phyloP scores from a whole-genome alignment of 176 grass and related monocot species.

The Ananas comosus region DNA sequence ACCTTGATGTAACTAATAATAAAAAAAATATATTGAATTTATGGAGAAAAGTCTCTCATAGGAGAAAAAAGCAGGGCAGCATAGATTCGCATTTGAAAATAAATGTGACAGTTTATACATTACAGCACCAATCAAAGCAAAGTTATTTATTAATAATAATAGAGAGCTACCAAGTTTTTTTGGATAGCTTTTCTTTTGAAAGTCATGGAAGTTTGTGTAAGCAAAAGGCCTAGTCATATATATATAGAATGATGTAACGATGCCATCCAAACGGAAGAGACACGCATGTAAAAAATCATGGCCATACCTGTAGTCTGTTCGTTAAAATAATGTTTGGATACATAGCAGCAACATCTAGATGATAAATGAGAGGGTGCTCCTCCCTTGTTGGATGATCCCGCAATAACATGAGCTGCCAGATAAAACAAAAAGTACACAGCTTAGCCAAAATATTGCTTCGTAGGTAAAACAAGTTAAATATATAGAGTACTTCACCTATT shows the following conservation, averaged over 20 bases:
- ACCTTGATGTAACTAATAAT: too few relatives aligned
- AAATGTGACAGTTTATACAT: too few relatives aligned
- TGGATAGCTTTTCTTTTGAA: not conserved
- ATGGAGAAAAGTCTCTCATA: not conserved
- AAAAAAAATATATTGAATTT: not conserved
- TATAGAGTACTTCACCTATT: not conserved
- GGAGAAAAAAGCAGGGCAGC: too few relatives aligned
- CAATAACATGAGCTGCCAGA: conserved; percentile 76
- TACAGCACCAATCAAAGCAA: too few relatives aligned
- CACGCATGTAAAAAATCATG: conserved; percentile 9
- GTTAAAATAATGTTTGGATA: conserved; percentile 99
- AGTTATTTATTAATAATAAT: too few relatives aligned
- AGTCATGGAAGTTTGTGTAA: not conserved
- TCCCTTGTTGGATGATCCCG: conserved; percentile 74
- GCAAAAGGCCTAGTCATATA: not conserved
- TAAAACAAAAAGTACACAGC: conserved; percentile 20
- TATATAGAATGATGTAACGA: not conserved
- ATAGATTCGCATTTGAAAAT: too few relatives aligned
- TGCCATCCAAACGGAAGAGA: conserved; percentile 13
- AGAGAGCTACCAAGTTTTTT: not conserved
- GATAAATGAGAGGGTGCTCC: conserved; percentile 94
- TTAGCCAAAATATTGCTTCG: conserved; percentile 14
- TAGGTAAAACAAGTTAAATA: not conserved
- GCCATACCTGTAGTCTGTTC: conserved; percentile 89
- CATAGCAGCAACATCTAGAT: conserved; percentile 99